These are phyloP conservation scores for Russula sp. DNA, from an alignment of 768 basidiomycete species.

Conservation along the genomic window DNA sequence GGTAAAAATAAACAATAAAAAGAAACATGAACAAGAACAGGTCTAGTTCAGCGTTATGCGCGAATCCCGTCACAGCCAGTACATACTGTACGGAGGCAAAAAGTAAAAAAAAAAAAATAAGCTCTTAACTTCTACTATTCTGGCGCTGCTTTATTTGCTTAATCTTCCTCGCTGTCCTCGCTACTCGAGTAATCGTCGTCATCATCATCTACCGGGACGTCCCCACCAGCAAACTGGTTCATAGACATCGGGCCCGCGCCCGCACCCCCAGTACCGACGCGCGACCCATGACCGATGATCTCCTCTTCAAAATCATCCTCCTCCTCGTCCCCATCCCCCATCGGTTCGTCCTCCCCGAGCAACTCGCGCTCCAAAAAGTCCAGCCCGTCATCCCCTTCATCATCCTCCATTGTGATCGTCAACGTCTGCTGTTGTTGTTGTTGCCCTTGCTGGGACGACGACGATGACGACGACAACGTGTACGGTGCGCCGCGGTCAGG, in stretches of 20 bases:
- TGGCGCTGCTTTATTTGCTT: not conserved
- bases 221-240: slow-evolving; percentile 41
- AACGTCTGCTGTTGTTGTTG: slow-evolving; percentile 21
- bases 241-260: slow-evolving; percentile 39
- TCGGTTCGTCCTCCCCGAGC: slow-evolving; percentile 16
- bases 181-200: slow-evolving; percentile 47
- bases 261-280: slow-evolving; percentile 18
- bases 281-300: slow-evolving; percentile 16
- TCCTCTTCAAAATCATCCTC: slow-evolving; percentile 48
- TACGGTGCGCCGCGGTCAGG: not conserved
- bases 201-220: slow-evolving; percentile 28
- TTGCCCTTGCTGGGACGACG: slow-evolving; percentile 17
- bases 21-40: too few species aligned
- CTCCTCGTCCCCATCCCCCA: slow-evolving; percentile 25
- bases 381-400: slow-evolving; percentile 28
- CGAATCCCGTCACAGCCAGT: too few species aligned
- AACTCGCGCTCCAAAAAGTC: slow-evolving; percentile 20
- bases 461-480: slow-evolving; percentile 20
- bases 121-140: too few species aligned
- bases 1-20: too few species aligned
- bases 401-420: slow-evolving; percentile 35
- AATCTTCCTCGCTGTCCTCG: slow-evolving; percentile 41
- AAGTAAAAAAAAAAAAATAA: too few species aligned
- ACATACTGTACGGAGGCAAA: too few species aligned
- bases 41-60: too few species aligned